Evolutionary conservation across 2,329 filamentous ascomycete genomes (phyloP).

Genomic region (Microsporum audouinii): DNA sequence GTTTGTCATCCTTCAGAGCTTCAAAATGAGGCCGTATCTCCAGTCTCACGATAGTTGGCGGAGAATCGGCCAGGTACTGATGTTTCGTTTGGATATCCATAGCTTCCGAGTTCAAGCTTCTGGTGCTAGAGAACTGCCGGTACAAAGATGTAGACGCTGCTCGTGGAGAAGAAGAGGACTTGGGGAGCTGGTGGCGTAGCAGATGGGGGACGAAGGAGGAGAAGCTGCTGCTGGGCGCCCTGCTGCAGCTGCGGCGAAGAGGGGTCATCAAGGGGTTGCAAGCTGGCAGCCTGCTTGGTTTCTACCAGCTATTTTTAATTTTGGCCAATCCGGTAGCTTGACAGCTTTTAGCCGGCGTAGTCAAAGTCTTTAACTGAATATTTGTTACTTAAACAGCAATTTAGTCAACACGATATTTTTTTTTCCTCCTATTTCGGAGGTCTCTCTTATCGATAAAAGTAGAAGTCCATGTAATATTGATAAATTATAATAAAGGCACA

Average conservation of each 20-base stretch:
- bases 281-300: not conserved
- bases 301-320: not conserved
- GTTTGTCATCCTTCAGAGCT: conserved; percentile 41
- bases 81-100: conserved; percentile 35
- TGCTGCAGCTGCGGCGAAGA: conserved; percentile 11
- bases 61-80: conserved; percentile 83
- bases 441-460: not conserved
- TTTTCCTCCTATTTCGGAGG: too few species aligned
- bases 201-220: not conserved
- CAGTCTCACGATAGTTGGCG: conserved; percentile 75
- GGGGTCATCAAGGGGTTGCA: conserved; percentile 12
- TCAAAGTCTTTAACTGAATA: not conserved
- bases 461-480: not conserved
- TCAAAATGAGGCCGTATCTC: conserved; percentile 92
- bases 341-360: not conserved
- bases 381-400: not conserved
- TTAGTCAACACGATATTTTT: not conserved
- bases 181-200: not conserved
- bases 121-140: conserved; percentile 17
- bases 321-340: not conserved
- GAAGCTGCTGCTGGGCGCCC: conserved; percentile 4
- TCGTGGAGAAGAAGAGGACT: not conserved
- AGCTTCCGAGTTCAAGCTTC: conserved; percentile 12
- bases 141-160: not conserved
- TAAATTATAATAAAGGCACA: not conserved